Evolutionary conservation across 257 asterid species (phyloP).

Genomic region (Gentiana macrophylla): DNA sequence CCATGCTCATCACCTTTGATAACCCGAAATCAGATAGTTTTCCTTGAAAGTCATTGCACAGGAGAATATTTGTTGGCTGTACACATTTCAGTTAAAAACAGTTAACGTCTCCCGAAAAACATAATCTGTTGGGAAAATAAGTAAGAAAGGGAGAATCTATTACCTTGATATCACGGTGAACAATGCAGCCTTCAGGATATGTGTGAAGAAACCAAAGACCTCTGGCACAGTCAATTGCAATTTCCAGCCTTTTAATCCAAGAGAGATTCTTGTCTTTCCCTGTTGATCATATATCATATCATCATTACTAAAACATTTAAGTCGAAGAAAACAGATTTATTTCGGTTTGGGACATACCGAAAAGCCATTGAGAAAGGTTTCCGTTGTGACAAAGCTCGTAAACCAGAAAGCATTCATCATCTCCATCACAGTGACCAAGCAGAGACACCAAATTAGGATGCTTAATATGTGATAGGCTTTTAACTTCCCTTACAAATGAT

Average conservation of each 20-base stretch:
- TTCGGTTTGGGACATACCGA: conserved; percentile 24
- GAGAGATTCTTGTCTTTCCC: conserved; percentile 47
- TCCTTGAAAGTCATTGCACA: conserved; percentile 40
- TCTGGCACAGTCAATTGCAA: conserved; percentile 55
- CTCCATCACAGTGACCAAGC: conserved; percentile 63
- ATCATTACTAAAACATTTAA: not conserved
- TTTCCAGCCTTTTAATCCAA: conserved; percentile 61
- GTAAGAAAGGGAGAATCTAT: not conserved
- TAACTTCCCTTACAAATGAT: conserved; percentile 69
- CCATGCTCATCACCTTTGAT: conserved; percentile 57
- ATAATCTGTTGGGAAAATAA: not conserved
- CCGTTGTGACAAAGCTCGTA: conserved; percentile 75
- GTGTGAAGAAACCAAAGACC: conserved; percentile 73
- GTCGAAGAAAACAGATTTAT: not conserved
- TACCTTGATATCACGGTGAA: conserved; percentile 80
- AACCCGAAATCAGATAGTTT: conserved; percentile 71
- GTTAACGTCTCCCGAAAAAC: not conserved
- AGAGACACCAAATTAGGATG: conserved; percentile 68
- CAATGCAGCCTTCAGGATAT: conserved; percentile 59
- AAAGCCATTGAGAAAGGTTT: conserved; percentile 77
- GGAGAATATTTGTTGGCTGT: conserved; percentile 82
- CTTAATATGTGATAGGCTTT: conserved; percentile 61
- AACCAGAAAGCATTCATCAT: conserved; percentile 67
- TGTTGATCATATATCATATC: conserved; percentile 2
- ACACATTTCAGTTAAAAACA: conserved; percentile 1